These are phyloP conservation scores for Clarireedia monteithiana DNA, from an alignment of 2,329 filamentous ascomycete genomes.

Conservation along the genomic window DNA sequence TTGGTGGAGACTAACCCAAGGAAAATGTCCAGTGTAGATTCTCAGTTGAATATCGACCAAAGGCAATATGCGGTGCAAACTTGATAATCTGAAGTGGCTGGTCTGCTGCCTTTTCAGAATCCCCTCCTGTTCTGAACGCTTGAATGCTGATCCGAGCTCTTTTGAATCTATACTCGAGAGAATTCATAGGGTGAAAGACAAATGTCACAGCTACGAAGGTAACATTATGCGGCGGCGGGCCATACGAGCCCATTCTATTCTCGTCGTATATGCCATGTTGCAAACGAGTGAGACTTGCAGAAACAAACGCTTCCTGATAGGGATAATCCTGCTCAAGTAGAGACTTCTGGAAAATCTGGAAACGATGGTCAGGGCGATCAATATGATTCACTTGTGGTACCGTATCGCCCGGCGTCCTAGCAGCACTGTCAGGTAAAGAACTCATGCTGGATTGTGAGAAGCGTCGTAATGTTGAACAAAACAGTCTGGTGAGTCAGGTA, in stretches of 20 bases:
- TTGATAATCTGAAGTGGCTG: constrained; percentile 1
- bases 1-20: background rate
- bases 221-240: background rate
- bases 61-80: constrained; percentile 6
- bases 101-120: background rate
- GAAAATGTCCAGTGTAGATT: constrained; percentile 6
- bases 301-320: constrained; percentile 4
- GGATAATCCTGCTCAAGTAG: constrained; percentile 4
- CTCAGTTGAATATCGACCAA: constrained; percentile 3
- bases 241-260: background rate
- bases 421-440: background rate
- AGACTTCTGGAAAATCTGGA: background rate
- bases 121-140: background rate
- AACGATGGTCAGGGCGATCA: background rate
- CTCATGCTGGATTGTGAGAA: background rate
- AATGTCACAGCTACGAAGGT: constrained; percentile 5
- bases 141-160: constrained; percentile 3
- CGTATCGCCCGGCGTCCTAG: background rate
- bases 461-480: too few species aligned
- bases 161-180: constrained; percentile 1
- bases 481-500: too few species aligned
- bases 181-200: constrained; percentile 3
- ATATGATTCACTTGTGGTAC: background rate
- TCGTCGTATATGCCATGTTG: constrained; percentile 4
- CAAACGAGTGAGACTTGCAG: background rate